A percentile compares a stretch with the other conserved stretches of the same genome.
Conservation (phyloP, 2,329 filamentous ascomycete genomes). For the Colletotrichum shisoi region DNA sequence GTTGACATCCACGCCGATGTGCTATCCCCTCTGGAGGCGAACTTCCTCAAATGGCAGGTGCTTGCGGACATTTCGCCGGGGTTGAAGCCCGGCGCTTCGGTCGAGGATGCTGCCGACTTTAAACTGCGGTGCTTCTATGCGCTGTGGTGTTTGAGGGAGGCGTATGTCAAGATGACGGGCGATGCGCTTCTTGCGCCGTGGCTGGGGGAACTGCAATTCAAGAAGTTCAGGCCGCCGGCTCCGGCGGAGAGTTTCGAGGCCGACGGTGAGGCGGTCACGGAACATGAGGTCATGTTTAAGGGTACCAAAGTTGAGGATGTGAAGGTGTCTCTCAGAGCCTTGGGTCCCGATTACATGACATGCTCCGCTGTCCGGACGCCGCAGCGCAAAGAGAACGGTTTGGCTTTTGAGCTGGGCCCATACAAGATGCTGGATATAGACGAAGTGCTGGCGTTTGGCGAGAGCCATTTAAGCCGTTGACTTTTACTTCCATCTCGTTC, state of each 20-base stretch:
- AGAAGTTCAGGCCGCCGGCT: slow-evolving; percentile 65
- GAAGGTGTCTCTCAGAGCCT: slow-evolving; percentile 54
- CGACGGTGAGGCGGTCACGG: slow-evolving; percentile 48
- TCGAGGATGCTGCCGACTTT: slow-evolving; percentile 59
- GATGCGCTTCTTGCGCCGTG: slow-evolving; percentile 78
- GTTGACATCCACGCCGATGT: slow-evolving; percentile 77
- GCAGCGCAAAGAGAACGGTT: slow-evolving; percentile 48
- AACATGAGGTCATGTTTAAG: slow-evolving; percentile 52
- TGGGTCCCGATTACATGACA: slow-evolving; percentile 63
- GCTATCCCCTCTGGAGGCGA: slow-evolving; percentile 68
- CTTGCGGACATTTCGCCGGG: slow-evolving; percentile 42
- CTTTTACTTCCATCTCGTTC: neutral
- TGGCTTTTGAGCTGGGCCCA: slow-evolving; percentile 52
- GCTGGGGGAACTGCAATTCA: slow-evolving; percentile 75
- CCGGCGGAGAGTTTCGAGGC: slow-evolving; percentile 47
- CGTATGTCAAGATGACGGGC: slow-evolving; percentile 83
- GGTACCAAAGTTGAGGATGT: slow-evolving; percentile 52
- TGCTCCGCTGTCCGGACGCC: slow-evolving; percentile 60
- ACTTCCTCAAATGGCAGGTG: slow-evolving; percentile 64
- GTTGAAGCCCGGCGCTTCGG: slow-evolving; percentile 43
- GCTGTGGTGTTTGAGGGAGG: slow-evolving; percentile 80
- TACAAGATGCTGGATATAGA: slow-evolving; percentile 57
- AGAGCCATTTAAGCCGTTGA: slow-evolving; percentile 42
- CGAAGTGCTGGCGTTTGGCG: slow-evolving; percentile 56
- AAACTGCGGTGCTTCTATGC: slow-evolving; percentile 77